Evolutionary conservation across 2,329 filamentous ascomycete genomes (phyloP).

Genomic region (Chrysoporthe austroafricana): DNA sequence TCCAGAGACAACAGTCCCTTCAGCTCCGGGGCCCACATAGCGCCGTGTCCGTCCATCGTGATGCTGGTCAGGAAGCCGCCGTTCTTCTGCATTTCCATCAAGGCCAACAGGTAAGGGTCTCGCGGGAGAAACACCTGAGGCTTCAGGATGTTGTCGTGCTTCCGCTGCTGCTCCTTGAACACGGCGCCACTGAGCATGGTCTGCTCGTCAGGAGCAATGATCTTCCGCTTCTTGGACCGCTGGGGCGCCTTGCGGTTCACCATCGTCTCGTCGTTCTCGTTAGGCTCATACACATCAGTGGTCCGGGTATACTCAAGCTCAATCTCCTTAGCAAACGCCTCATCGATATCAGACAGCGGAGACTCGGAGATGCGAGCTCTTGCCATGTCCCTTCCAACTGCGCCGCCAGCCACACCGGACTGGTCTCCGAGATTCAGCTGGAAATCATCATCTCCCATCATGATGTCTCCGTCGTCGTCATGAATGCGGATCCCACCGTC

Average conservation of each 20-base stretch:
- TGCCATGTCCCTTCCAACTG: conserved; percentile 50
- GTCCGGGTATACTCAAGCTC: conserved; percentile 61
- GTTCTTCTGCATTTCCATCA: conserved; percentile 90
- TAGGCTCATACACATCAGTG: conserved; percentile 65
- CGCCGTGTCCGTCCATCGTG: conserved; percentile 77
- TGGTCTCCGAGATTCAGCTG: conserved; percentile 65
- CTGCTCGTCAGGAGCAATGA: conserved; percentile 79
- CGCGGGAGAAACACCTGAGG: conserved; percentile 81
- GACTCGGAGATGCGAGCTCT: conserved; percentile 70
- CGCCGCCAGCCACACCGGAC: conserved; percentile 58
- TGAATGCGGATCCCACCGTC: conserved; percentile 62
- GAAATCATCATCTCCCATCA: conserved; percentile 66
- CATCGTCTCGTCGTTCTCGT: conserved; percentile 59
- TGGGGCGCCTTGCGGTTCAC: conserved; percentile 71
- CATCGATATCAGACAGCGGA: conserved; percentile 71
- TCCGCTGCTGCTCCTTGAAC: conserved; percentile 84
- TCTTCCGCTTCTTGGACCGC: conserved; percentile 74
- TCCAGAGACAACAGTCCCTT: conserved; percentile 90
- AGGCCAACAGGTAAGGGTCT: conserved; percentile 81
- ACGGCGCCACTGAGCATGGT: conserved; percentile 77
- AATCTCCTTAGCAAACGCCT: conserved; percentile 62
- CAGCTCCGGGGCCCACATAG: conserved; percentile 88
- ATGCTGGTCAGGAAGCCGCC: conserved; percentile 89
- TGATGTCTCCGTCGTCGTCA: conserved; percentile 66
- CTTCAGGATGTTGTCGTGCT: conserved; percentile 85